phyloP scores from a whole-genome alignment of 2,329 filamentous ascomycete species.

The Aureobasidium sp. region DNA sequence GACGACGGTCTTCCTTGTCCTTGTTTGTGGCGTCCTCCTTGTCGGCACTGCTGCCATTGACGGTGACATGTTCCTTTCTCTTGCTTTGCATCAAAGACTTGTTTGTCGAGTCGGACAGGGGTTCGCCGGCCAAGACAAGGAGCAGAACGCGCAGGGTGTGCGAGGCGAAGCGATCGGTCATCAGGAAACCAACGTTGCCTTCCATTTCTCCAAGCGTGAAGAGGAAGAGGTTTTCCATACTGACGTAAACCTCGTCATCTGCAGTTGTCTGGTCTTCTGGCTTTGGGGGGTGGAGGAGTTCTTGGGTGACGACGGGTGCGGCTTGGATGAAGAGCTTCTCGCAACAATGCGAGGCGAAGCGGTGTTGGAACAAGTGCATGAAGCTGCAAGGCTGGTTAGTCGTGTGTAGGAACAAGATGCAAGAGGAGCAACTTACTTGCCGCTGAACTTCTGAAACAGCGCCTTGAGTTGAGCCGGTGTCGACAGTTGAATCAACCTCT shows the following conservation, averaged over 20 bases:
- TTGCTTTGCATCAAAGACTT: slow-evolving; percentile 80
- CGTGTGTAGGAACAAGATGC: too few relatives aligned
- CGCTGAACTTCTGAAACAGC: slow-evolving; percentile 75
- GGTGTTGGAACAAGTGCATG: slow-evolving; percentile 81
- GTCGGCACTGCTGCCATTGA: slow-evolving; percentile 41
- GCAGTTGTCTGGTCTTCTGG: slow-evolving; percentile 33
- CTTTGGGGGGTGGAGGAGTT: slow-evolving; percentile 47
- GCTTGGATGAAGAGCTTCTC: slow-evolving; percentile 84
- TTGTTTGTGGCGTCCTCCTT: neutral
- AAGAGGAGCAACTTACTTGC: slow-evolving; percentile 49
- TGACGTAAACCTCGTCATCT: slow-evolving; percentile 44
- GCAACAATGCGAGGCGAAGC: slow-evolving; percentile 95
- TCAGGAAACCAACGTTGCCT: slow-evolving; percentile 68
- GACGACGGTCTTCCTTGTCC: slow-evolving; percentile 36
- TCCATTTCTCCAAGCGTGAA: slow-evolving; percentile 81
- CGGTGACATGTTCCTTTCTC: slow-evolving; percentile 76
- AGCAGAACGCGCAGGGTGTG: slow-evolving; percentile 82
- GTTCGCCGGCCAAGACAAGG: slow-evolving; percentile 74
- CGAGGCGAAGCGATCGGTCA: slow-evolving; percentile 84
- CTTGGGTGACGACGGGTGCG: slow-evolving; percentile 68
- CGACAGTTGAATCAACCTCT: slow-evolving; percentile 78
- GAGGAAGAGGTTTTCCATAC: slow-evolving; percentile 81
- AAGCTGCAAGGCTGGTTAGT: slow-evolving; percentile 43
- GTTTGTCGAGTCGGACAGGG: slow-evolving; percentile 60
- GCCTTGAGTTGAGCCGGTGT: slow-evolving; percentile 72